phyloP scores from a whole-genome alignment of 2,329 filamentous ascomycete genomes.

The Trichoderma afroharzianum region DNA sequence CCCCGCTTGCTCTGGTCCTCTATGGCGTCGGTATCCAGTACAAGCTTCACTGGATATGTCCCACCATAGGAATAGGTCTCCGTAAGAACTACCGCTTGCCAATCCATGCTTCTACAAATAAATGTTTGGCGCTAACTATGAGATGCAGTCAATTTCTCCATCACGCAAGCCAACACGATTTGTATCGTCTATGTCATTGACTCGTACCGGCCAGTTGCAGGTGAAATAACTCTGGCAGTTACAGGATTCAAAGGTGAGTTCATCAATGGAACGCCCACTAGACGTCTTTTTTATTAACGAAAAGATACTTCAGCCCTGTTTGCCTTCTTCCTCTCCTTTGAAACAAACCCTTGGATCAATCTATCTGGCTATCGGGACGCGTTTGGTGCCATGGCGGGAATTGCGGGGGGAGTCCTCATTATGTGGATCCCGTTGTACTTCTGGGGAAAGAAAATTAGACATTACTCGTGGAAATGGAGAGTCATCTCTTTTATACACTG shows the following conservation, averaged over 20 bases:
- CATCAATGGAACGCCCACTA: background rate
- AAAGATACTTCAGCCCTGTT: slow-evolving; percentile 40
- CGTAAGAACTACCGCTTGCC: slow-evolving; percentile 33
- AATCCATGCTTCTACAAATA: background rate
- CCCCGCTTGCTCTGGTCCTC: slow-evolving; percentile 43
- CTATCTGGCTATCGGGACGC: slow-evolving; percentile 47
- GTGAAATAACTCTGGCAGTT: slow-evolving; percentile 51
- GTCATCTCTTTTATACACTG: slow-evolving; percentile 46
- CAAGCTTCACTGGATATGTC: slow-evolving; percentile 52
- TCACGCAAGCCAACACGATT: slow-evolving; percentile 54
- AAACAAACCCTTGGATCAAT: slow-evolving; percentile 57
- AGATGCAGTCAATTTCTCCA: slow-evolving; percentile 49
- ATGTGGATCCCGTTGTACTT: slow-evolving; percentile 50
- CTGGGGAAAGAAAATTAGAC: slow-evolving; percentile 48
- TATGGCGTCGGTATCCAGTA: slow-evolving; percentile 47
- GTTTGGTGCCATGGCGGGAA: slow-evolving; percentile 56
- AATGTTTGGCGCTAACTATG: slow-evolving; percentile 8
- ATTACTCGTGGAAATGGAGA: slow-evolving; percentile 46
- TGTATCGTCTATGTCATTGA: slow-evolving; percentile 57
- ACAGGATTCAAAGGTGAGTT: slow-evolving; percentile 52
- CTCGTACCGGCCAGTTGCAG: slow-evolving; percentile 54
- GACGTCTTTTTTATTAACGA: slow-evolving; percentile 13
- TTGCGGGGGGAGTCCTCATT: slow-evolving; percentile 44
- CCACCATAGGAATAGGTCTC: slow-evolving; percentile 52
- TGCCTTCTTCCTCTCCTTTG: slow-evolving; percentile 57